Evolutionary conservation across 441 rosid genomes (phyloP), one percentile per base, ranked within the genome.

Genomic region (Omphalea diandra): DNA sequence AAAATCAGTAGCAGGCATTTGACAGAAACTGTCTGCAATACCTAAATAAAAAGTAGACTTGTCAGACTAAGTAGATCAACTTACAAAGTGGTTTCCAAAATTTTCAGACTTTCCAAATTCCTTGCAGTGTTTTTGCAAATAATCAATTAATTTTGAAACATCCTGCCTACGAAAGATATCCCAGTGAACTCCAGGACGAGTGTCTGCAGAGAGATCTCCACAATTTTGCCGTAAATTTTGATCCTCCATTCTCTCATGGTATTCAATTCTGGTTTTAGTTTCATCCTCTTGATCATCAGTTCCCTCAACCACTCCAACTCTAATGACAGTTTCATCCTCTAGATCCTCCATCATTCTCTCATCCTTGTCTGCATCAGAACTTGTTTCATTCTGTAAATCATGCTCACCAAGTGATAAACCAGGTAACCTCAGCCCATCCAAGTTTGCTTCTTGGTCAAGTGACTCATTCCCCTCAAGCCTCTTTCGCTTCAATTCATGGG

Each of bases 101-200:
- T 56, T 64, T 38, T 76, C 82, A 4, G 83, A 71, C 73, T 78
- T 80, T 76, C 74, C 79, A 75, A 85, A 81, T 66, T 83, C 90
- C 74, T 76, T 69, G 57, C 69, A 44, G 74, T 81, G 73, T 64
- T 62, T 71, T 66, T 53, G 81, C 79, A 95, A 31, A 84, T 84
- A 95, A 71, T 79, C 79, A 43, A 72, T 75, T 69, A 95, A 79
- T 78, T 88, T 88, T 50, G 95, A 85, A 73, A 83, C 88, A 81
- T 95, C 98, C 81, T 86, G 88, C 75, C 88, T 88, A 68, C 84
- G 80, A 49, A 95, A 95, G 76, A 95, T 82, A 69, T 93, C 97
- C 99, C 98, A 93, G 67, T 61, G 78, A 50, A 82, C 86, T 74
- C 95, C 93, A 1, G 86, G 70, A 67, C 38, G 68, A 76, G 75